Evolutionary conservation across 768 basidiomycete genomes (phyloP).

Genomic region (Coprinopsis sp.): DNA sequence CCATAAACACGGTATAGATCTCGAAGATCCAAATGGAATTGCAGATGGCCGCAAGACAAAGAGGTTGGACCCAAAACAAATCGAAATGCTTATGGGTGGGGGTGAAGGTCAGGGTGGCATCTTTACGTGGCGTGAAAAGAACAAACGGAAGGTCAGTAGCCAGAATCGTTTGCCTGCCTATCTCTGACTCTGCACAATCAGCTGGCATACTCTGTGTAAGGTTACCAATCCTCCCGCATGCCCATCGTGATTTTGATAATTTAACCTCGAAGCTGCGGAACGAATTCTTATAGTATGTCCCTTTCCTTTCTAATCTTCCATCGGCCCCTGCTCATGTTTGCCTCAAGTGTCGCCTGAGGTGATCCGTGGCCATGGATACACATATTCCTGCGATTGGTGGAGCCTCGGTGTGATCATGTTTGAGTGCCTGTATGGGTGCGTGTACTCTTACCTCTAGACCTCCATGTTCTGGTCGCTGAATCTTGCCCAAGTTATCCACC

Average conservation of each 20-base stretch:
- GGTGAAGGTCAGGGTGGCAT: constrained; percentile 77
- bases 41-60: constrained; percentile 70
- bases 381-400: constrained; percentile 98
- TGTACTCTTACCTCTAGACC: constrained; percentile 17
- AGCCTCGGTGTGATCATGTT: constrained; percentile 96
- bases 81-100: constrained; percentile 81
- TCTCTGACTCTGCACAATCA: constrained; percentile 25
- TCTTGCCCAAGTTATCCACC: constrained; percentile 71
- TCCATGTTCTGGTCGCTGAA: constrained; percentile 12
- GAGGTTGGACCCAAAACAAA: constrained; percentile 75
- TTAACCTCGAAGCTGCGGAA: constrained; percentile 61
- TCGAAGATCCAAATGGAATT: constrained; percentile 69
- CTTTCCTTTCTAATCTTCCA: constrained; percentile 17
- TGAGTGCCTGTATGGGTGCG: constrained; percentile 88
- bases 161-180: constrained; percentile 16
- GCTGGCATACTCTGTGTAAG: constrained; percentile 88
- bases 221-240: constrained; percentile 18
- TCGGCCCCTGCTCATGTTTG: constrained; percentile 16
- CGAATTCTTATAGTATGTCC: constrained; percentile 78
- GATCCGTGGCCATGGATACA: constrained; percentile 87
- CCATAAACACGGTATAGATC: constrained; percentile 91
- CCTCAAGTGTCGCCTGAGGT: constrained; percentile 83
- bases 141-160: constrained; percentile 71
- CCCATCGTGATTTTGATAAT: constrained; percentile 12
- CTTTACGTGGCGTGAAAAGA: constrained; percentile 95